phyloP scores from a whole-genome alignment of 192 early-diverging fungal species.

The Dissophora ornata region DNA sequence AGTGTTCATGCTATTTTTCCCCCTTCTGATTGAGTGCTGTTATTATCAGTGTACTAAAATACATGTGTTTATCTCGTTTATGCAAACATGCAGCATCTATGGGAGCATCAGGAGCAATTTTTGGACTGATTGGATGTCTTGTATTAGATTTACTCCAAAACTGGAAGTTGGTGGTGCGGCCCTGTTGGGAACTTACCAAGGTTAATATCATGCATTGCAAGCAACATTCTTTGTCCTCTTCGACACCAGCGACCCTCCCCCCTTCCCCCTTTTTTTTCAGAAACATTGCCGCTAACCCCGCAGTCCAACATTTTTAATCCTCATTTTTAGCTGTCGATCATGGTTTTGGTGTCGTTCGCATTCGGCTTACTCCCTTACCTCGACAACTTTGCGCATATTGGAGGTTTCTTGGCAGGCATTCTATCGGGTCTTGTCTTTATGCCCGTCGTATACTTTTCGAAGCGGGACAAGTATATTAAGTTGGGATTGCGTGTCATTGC shows the following conservation, averaged over 20 bases:
- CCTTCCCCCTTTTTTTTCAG: neutral
- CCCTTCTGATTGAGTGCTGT: too few species aligned
- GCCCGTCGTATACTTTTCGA: constrained; percentile 73
- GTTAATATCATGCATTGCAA: neutral
- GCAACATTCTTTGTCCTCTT: neutral
- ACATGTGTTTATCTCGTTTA: constrained; percentile 5
- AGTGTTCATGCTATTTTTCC: too few species aligned
- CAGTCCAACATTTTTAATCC: neutral
- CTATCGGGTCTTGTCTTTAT: constrained; percentile 76
- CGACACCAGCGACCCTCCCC: too few species aligned
- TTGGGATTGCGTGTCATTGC: constrained; percentile 51
- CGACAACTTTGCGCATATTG: constrained; percentile 91
- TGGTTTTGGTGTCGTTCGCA: constrained; percentile 73
- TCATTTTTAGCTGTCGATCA: constrained; percentile 57
- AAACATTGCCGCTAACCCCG: too few species aligned
- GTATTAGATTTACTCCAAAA: constrained; percentile 83
- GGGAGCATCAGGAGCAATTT: constrained; percentile 68
- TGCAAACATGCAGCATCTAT: constrained; percentile 60
- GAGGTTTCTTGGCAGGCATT: constrained; percentile 77
- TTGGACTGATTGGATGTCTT: constrained; percentile 82
- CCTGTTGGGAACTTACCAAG: constrained; percentile 75
- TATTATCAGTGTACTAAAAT: too few species aligned
- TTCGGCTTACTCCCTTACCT: constrained; percentile 81
- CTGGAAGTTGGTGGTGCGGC: constrained; percentile 75
- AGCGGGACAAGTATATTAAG: constrained; percentile 52